phyloP scores from a whole-genome alignment of 257 asterid genomes.

The Perilla frutescens region DNA sequence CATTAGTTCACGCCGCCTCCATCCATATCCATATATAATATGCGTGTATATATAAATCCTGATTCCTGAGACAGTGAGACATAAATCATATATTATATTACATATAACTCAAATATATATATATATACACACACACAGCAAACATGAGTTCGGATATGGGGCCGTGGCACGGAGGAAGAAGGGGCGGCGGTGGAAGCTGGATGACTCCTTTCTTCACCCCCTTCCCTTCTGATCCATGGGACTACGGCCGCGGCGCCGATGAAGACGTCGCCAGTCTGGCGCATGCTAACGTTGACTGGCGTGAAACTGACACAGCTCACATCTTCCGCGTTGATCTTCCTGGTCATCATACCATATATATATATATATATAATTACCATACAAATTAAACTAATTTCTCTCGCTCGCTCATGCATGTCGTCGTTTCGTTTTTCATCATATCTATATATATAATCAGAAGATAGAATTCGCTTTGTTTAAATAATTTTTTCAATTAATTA shows the following conservation, averaged over 20 bases:
- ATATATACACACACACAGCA: background rate
- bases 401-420: too few relatives aligned
- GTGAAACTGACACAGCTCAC: conserved; percentile 48
- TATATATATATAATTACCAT: too few relatives aligned
- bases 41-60: background rate
- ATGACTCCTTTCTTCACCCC: conserved; percentile 30
- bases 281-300: conserved; percentile 49
- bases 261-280: conserved; percentile 41
- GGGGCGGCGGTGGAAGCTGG: conserved; percentile 24
- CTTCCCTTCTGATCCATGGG: conserved; percentile 39
- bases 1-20: too few relatives aligned
- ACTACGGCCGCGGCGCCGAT: conserved; percentile 19
- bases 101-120: too few relatives aligned
- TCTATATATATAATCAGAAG: too few relatives aligned
- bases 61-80: background rate
- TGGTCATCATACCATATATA: conserved; percentile 25
- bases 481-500: too few relatives aligned
- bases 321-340: conserved; percentile 53
- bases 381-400: too few relatives aligned
- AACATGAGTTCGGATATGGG: conserved; percentile 38
- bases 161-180: conserved; percentile 35
- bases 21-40: background rate
- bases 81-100: background rate
- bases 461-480: too few relatives aligned
- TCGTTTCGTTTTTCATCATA: too few relatives aligned